These are phyloP conservation scores for Ophiobolus disseminans DNA, from an alignment of 2,329 filamentous ascomycete species.

Conservation along the genomic window DNA sequence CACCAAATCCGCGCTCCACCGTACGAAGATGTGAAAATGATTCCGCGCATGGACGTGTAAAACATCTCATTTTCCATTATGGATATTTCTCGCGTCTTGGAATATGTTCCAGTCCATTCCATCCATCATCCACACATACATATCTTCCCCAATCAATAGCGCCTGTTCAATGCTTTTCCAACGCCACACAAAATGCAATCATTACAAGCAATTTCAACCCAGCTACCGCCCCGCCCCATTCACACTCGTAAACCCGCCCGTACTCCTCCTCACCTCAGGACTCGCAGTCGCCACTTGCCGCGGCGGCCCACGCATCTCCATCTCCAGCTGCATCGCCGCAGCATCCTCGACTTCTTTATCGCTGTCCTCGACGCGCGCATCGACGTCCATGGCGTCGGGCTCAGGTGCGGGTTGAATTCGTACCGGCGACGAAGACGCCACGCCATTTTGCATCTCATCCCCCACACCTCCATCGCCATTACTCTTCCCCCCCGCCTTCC, in stretches of 20 bases:
- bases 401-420: conserved; percentile 4
- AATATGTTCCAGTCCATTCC: too few species aligned
- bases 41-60: too few species aligned
- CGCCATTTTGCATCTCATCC: conserved; percentile 3
- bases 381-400: conserved; percentile 29
- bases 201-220: too few species aligned
- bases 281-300: conserved; percentile 10
- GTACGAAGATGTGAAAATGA: too few species aligned
- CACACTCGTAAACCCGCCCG: conserved; percentile 41
- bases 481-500: conserved; percentile 4
- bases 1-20: too few species aligned
- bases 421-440: not conserved
- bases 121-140: too few species aligned
- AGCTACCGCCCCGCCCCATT: conserved; percentile 31
- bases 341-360: conserved; percentile 40
- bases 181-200: too few species aligned
- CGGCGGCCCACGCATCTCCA: conserved; percentile 47
- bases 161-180: not conserved
- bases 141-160: too few species aligned
- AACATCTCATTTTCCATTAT: too few species aligned
- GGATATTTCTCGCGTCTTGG: too few species aligned
- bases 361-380: conserved; percentile 26
- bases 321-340: conserved; percentile 49
- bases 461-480: conserved; percentile 1
- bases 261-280: conserved; percentile 15